Percentiles rank a stretch among this genome's conserved stretches.
These are phyloP conservation scores for Daldinia sp. DNA, from an alignment of 2,329 filamentous ascomycete species.

Conservation along the genomic window DNA sequence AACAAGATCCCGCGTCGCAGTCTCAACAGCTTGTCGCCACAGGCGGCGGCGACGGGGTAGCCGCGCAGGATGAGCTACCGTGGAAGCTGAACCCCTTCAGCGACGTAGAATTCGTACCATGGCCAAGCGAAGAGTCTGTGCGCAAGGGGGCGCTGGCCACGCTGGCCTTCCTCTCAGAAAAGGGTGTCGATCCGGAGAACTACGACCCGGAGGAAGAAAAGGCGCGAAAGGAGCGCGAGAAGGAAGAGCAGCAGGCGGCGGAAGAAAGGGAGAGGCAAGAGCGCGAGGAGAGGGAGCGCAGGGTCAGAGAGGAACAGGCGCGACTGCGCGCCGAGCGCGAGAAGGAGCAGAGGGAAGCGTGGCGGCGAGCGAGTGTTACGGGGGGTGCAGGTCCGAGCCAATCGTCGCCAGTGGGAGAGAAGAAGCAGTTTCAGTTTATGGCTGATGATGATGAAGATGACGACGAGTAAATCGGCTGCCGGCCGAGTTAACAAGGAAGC, in stretches of 20 bases:
- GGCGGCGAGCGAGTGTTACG: constrained; percentile 56
- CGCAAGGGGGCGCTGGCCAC: constrained; percentile 74
- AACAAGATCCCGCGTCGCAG: not conserved
- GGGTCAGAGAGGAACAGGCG: constrained; percentile 57
- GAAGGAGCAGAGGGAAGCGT: constrained; percentile 49
- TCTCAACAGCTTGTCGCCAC: constrained; percentile 13
- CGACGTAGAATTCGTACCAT: constrained; percentile 76
- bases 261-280: constrained; percentile 60
- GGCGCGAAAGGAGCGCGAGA: constrained; percentile 61
- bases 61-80: constrained; percentile 62
- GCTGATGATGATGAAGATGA: constrained; percentile 66
- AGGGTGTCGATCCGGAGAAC: constrained; percentile 70
- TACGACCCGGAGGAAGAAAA: constrained; percentile 70
- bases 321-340: constrained; percentile 52
- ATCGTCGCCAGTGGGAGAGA: constrained; percentile 51
- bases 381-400: constrained; percentile 23
- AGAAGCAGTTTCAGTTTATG: constrained; percentile 69
- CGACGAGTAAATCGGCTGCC: constrained; percentile 25
- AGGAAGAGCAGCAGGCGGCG: constrained; percentile 61
- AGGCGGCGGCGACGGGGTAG: constrained; percentile 50
- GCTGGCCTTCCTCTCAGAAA: constrained; percentile 71
- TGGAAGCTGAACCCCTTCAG: constrained; percentile 67
- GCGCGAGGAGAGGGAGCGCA: constrained; percentile 60
- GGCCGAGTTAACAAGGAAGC: not conserved
- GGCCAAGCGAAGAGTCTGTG: constrained; percentile 79